Percentiles rank a stretch among this genome's conserved stretches.
phyloP scores from a whole-genome alignment of 352 stramenopile species.

The Phytophthora nicotianae region DNA sequence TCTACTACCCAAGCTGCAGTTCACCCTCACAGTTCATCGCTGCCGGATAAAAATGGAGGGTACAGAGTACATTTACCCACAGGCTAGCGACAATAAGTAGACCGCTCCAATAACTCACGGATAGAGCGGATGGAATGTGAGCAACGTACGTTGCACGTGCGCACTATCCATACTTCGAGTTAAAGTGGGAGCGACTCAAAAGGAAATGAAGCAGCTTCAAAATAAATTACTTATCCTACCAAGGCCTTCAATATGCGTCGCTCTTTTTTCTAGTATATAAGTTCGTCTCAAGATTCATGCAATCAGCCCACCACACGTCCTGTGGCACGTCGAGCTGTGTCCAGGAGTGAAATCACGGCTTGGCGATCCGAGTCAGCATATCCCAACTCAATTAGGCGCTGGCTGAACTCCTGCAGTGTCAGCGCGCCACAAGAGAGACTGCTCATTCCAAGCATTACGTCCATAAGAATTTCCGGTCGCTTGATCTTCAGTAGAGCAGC shows the following conservation, averaged over 20 bases:
- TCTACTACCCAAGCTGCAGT: conserved; percentile 77
- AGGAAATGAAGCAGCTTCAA: conserved; percentile 35
- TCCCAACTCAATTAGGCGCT: conserved; percentile 61
- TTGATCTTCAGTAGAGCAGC: conserved; percentile 65
- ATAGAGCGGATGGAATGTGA: conserved; percentile 18
- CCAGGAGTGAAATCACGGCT: conserved; percentile 59
- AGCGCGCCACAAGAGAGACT: conserved; percentile 68
- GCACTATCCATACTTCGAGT: no score
- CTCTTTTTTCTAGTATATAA: conserved; percentile 33
- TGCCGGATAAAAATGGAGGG: conserved; percentile 84
- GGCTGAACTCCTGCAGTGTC: conserved; percentile 62
- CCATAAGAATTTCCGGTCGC: conserved; percentile 67
- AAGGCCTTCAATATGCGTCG: conserved; percentile 23
- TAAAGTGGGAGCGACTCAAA: conserved; percentile 3
- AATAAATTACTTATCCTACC: conserved; percentile 52
- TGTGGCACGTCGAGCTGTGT: conserved; percentile 47
- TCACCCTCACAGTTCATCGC: conserved; percentile 79
- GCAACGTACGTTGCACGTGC: conserved; percentile 2
- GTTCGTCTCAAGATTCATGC: conserved; percentile 8
- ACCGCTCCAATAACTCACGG: conserved; percentile 1
- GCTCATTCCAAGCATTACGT: conserved; percentile 85
- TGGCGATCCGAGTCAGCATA: conserved; percentile 63
- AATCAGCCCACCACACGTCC: conserved; percentile 19
- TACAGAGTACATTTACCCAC: conserved; percentile 69
- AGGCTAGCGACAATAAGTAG: conserved; percentile 33